Base-by-base conservation (phyloP, 331 rosid genomes). In the Erythrophleum ivorense region DNA sequence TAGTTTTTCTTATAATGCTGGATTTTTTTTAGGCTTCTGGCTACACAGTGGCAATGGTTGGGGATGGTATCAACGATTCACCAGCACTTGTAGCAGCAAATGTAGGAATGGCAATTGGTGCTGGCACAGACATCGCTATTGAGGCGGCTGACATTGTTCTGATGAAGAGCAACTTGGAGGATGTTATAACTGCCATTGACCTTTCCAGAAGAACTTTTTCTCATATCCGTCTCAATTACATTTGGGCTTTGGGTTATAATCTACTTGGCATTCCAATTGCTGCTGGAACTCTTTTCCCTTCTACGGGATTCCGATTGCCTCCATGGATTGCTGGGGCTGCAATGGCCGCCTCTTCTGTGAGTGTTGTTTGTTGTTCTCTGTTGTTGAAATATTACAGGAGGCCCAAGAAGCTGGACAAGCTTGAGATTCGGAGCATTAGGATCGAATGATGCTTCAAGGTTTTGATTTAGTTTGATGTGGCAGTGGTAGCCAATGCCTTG, bases 321-420 rank as follows among this genome's bases (percentile, higher is more conserved):
- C 98, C 98, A 9, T 94, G 97, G 97, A 88, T 94, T 81, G 98
- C 98, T 41, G 98, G 98, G 78, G 98, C 98, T 36, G 98, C 98
- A 18, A 94, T 94, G 98, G 98, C 98, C 38, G 97, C 98, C 29
- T 94, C 98, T 64, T 94, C 98, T 40, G 94, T 94, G 41, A 91
- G 97, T 18, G 97, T 94, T 31, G 98, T 94, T 63, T 94, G 97
- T 52, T 92, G 97, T 72, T 92, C 98, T 88, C 87, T 91, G 24
- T 73, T 94, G 91, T 81, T 94, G 86, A 92, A 88, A 83, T 86
- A 89, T 74, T 94, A 94, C 88, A 84, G 64, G 75, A 92, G 98
- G 84, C 98, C 97, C 43, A 88, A 75, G 79, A 90, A 84, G 85
- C 86, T 92, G 36, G 87, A 91, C 65, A 84, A 73, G 83, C 92